Percentiles rank a stretch among this genome's conserved stretches.
Conservation (phyloP, 345 rosid species). For the Eucalyptus cladocalyx region DNA sequence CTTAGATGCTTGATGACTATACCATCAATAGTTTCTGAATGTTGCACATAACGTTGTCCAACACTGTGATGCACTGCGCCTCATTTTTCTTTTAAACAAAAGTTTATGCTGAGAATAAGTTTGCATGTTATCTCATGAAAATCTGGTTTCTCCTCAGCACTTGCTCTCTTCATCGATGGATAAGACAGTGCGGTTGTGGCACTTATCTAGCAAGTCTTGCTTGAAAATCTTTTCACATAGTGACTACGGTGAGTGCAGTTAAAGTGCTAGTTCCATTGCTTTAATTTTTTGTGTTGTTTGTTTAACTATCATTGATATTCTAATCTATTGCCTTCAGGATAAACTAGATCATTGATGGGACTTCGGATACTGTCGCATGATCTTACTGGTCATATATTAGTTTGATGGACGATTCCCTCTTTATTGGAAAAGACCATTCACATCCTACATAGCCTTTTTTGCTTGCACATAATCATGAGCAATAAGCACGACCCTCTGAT, state of each 20-base stretch:
- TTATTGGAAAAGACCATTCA: not conserved
- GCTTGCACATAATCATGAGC: not conserved
- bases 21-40: not conserved
- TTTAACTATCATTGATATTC: not conserved
- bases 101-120: not conserved
- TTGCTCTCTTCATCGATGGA: constrained; percentile 98
- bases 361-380: not conserved
- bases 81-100: not conserved
- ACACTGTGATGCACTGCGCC: not conserved
- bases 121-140: not conserved
- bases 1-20: not conserved
- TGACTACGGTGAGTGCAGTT: constrained; percentile 67
- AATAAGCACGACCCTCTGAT: not conserved
- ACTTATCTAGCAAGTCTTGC: constrained; percentile 72
- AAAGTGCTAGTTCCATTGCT: not conserved
- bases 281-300: not conserved
- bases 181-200: constrained; percentile 95
- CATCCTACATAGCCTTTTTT: not conserved
- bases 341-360: not conserved
- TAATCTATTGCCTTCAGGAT: not conserved
- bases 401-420: not conserved
- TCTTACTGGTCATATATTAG: not conserved
- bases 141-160: constrained; percentile 35
- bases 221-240: constrained; percentile 87
- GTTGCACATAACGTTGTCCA: not conserved